These are phyloP conservation scores for Colletotrichum paranaense DNA, from an alignment of 2,329 filamentous ascomycete genomes.

Conservation along the genomic window DNA sequence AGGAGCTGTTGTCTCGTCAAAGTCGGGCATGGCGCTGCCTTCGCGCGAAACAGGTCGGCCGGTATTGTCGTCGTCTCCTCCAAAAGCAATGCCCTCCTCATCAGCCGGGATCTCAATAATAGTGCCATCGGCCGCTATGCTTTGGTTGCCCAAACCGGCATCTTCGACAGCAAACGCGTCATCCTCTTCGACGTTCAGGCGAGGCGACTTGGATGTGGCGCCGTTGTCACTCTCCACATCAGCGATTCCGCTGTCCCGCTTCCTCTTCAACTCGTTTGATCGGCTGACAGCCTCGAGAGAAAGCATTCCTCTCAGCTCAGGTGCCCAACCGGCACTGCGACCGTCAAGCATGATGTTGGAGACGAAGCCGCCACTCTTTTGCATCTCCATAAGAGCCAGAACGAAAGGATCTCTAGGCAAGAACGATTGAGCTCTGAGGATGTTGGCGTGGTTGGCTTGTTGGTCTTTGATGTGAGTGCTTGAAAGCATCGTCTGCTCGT, in stretches of 20 bases:
- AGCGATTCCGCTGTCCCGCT: conserved; percentile 88
- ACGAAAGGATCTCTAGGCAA: conserved; percentile 89
- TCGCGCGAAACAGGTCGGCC: conserved; percentile 51
- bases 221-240: conserved; percentile 78
- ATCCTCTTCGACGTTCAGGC: conserved; percentile 75
- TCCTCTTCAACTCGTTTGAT: conserved; percentile 87
- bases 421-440: conserved; percentile 84
- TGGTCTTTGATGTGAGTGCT: conserved; percentile 85
- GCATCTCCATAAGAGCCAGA: conserved; percentile 89
- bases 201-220: conserved; percentile 71
- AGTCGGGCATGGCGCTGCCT: conserved; percentile 66
- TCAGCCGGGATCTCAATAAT: conserved; percentile 74
- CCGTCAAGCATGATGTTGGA: conserved; percentile 87
- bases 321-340: conserved; percentile 84
- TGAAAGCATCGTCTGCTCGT: conserved; percentile 82
- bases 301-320: conserved; percentile 92
- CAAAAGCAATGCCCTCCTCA: conserved; percentile 57
- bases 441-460: conserved; percentile 86
- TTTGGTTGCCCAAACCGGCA: conserved; percentile 64
- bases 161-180: conserved; percentile 65
- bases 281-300: conserved; percentile 84
- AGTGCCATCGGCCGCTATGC: conserved; percentile 67
- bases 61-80: conserved; percentile 57
- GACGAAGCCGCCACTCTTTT: conserved; percentile 90
- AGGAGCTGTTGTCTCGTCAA: conserved; percentile 83